Base-by-base conservation (phyloP, 805 yeast species). In the Ogataea methanolica region DNA sequence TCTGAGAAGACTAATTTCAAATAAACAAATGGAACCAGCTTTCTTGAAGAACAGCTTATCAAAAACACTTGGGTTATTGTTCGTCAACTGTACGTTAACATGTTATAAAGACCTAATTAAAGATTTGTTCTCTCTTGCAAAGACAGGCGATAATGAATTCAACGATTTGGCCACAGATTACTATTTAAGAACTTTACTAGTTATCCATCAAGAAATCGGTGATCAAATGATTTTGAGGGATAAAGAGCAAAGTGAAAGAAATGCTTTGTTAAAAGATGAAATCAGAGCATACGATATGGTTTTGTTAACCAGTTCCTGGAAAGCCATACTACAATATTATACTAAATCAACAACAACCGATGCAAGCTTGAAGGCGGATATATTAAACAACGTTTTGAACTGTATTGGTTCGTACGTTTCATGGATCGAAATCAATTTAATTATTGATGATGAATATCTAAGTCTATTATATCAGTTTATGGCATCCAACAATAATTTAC, bases 141-240 rank as follows among this genome's bases (percentile, higher is more conserved):
- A 56, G 41, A n/a, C 45, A 6, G 44, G 59, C 36, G 45, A 59
- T 12, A 48, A 44, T 33, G 50, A 67, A 3, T 67, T 71, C 57
- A 63, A 72, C 58, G 62, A 63, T 50, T 52, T 79, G 44, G 79
- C 77, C 55, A 62, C 75, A 11, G 97, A 91, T 60, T 79, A 87
- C 65, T 90, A 85, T 64, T 66, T 85, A 36, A 78, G 97, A 60
- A 77, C 89, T 7, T 70, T 90, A 49, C 66, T 82, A 39, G 79
- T 85, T 31, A 80, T 94, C 50, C 97, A 94, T 64, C 83, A 83
- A 29, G 97, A 91, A 67, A 89, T 94, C 56, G 99, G 96, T 33
- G 99, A 94, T 64, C 94, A 87, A 61, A 76, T 91, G 55, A 85
- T 90, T 53, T 69, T 82, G 33, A 79, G 96, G 57, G 79, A 85